Evolutionary conservation across 768 basidiomycete species (phyloP).

Genomic region (Naganishia onofrii): DNA sequence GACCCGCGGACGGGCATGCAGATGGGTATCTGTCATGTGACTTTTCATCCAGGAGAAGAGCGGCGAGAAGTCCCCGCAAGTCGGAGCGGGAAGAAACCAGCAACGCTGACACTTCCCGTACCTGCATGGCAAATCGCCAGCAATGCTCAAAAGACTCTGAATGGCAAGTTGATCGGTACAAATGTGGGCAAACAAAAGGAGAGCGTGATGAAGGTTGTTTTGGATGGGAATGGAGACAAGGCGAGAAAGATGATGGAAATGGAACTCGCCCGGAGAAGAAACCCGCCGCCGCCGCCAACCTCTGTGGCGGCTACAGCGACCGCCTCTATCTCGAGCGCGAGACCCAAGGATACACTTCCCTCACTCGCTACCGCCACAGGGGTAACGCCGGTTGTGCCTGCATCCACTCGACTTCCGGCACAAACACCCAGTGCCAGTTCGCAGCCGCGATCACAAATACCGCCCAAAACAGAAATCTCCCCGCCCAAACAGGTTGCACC

Average conservation of each 20-base stretch:
- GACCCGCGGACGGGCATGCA: constrained; percentile 76
- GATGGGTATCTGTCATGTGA: constrained; percentile 76
- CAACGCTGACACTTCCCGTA: background rate
- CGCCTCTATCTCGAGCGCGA: background rate
- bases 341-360: background rate
- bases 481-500: background rate
- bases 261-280: constrained; percentile 56
- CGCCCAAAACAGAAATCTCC: background rate
- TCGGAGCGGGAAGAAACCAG: constrained; percentile 8
- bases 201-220: constrained; percentile 66
- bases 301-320: background rate
- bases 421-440: background rate
- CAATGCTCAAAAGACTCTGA: constrained; percentile 63
- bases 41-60: constrained; percentile 53
- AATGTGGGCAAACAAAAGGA: constrained; percentile 13
- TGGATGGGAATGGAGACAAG: constrained; percentile 71
- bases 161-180: constrained; percentile 63
- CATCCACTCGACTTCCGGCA: background rate
- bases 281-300: constrained; percentile 9
- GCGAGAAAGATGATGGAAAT: constrained; percentile 67
- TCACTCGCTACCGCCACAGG: background rate
- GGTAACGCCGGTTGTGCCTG: background rate
- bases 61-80: constrained; percentile 26
- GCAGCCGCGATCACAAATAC: background rate
- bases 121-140: constrained; percentile 65